These are phyloP conservation scores for Pseudopyricularia javanii DNA, from an alignment of 2,329 filamentous ascomycete genomes.

Conservation along the genomic window DNA sequence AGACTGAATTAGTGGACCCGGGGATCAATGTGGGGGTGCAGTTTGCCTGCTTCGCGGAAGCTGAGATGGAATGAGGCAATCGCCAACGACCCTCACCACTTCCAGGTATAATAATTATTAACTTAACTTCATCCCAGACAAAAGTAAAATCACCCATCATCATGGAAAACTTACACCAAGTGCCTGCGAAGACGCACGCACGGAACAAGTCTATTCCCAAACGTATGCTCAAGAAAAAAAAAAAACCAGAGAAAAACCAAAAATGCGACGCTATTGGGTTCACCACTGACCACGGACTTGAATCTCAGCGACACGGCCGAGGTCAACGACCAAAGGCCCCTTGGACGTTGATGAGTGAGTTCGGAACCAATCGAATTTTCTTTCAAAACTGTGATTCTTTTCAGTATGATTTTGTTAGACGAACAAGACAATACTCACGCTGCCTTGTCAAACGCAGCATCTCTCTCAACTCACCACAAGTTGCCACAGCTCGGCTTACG, in stretches of 20 bases:
- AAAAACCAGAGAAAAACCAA: neutral
- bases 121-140: no score
- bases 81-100: no score
- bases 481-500: neutral
- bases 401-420: no score
- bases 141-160: neutral
- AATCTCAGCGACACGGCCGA: neutral
- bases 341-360: slow-evolving; percentile 3
- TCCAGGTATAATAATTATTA: no score
- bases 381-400: neutral
- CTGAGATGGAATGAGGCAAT: no score
- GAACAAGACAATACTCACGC: neutral
- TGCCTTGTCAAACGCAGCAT: neutral
- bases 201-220: slow-evolving; percentile 1
- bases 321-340: slow-evolving; percentile 1
- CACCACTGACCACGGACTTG: neutral
- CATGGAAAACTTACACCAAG: neutral
- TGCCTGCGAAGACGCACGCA: neutral
- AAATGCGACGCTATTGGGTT: neutral
- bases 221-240: neutral
- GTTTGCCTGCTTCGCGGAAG: no score
- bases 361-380: no score
- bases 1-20: no score
- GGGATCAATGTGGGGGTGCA: no score
- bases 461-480: neutral